Percentiles rank a stretch among this genome's conserved stretches.
Evolutionary conservation across 805 yeast genomes (phyloP).

Genomic region (Schizosaccharomyces pombe): DNA sequence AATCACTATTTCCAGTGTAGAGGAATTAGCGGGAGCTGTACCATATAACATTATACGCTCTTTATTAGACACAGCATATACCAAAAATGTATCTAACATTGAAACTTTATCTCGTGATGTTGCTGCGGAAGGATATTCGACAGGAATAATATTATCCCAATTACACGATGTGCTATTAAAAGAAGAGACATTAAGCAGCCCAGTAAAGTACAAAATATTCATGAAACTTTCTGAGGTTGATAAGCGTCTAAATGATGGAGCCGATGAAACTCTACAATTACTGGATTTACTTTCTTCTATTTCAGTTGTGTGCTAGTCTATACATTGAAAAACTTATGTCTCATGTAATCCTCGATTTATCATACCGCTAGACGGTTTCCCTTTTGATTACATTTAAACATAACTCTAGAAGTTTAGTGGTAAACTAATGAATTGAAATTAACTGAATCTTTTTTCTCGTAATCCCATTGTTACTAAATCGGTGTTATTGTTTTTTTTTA

Average conservation of each 20-base stretch:
- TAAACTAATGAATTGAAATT: too few relatives aligned
- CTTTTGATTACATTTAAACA: too few relatives aligned
- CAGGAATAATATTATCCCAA: constrained; percentile 44
- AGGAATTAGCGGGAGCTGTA: constrained; percentile 59
- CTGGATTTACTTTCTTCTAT: constrained; percentile 26
- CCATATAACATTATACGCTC: constrained; percentile 25
- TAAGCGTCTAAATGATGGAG: constrained; percentile 51
- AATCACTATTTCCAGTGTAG: constrained; percentile 26
- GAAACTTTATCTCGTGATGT: constrained; percentile 25
- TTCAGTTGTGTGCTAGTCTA: neutral
- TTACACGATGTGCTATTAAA: constrained; percentile 42
- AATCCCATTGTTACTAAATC: too few relatives aligned
- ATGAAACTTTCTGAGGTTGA: constrained; percentile 50
- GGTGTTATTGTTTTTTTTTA: too few relatives aligned
- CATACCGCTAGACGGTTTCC: too few relatives aligned
- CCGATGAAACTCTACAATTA: constrained; percentile 69
- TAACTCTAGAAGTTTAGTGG: too few relatives aligned
- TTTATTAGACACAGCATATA: constrained; percentile 20
- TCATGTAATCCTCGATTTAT: too few relatives aligned
- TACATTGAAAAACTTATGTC: too few relatives aligned
- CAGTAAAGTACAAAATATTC: constrained; percentile 43
- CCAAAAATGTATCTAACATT: constrained; percentile 12
- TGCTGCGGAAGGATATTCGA: constrained; percentile 54
- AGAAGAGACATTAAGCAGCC: constrained; percentile 26
- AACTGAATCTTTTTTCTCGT: too few relatives aligned